Base-by-base conservation (phyloP, 2,329 filamentous ascomycete species). In the Diaporthe sp. region DNA sequence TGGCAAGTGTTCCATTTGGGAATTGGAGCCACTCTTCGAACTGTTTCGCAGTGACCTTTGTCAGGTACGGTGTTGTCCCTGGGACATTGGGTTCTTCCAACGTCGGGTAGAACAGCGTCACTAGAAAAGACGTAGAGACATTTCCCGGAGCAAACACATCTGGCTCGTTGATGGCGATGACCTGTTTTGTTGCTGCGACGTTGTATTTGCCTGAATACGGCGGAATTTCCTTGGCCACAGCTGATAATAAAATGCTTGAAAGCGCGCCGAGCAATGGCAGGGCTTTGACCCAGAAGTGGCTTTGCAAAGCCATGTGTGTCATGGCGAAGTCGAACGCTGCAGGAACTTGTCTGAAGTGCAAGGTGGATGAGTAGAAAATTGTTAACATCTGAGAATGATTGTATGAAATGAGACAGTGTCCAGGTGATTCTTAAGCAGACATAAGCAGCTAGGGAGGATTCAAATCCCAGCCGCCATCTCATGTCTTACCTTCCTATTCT, bases 151-250 rank as follows among this genome's bases (percentile, higher is more conserved):
- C 68, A 17, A 71, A 60, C 3, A 45, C 38, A 17, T 55, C 50
- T 6, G 33, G 28, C 15, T 57, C 28, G 15, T 50, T 47, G 35
- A 47, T 58, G 30, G 68, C 50, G 28, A 71, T 71, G 19, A 60
- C 54, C 13, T 57, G n/a, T 19, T 71, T 71, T 2, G 38, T 47
- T 19, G 28, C 54, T 0, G 54, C 68, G 28, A 71, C 68, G 13
- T 71, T 71, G 68, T 71, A 71, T 60, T 47, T 71, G 8, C 68
- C 68, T 13, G 68, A 58, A 25, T 71, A 71, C 19, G 54, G 68
- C 6, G 68, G 38, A 13, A 71, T 71, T 40, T 71, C 68, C 30
- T 50, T 13, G 6, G 61, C 22, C 12, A 67, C 28, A n/a, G 12
- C 61, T 8, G 30, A 4, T 35, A 4, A 22, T 2, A 22, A 22